Evolutionary conservation across 2,329 filamentous ascomycete species (phyloP), one percentile per base, ranked within the genome.

Genomic region (Sporothrix humicola): DNA sequence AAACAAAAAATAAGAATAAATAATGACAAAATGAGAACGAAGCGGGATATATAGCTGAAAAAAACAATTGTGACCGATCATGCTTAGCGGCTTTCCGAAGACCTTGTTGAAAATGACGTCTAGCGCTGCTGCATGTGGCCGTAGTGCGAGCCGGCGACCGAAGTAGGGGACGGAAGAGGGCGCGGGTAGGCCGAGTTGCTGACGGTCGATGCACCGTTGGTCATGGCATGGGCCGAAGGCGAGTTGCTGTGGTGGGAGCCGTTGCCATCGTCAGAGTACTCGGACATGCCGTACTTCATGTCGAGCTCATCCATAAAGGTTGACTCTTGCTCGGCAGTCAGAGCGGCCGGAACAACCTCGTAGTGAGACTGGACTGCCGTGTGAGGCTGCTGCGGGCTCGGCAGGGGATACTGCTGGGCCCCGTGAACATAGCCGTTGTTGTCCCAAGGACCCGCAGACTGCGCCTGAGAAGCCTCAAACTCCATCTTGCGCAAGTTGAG

Each of bases 181-280:
- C 15, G 58, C 31, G 26, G 26, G n/a, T 42, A 42, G 31, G 15
- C 31, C 26, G 58, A 42, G 12, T 13, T 42, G 58, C 58, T 17
- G 9, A 20, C 10, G 10, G 37, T 13, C 7, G 58, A 31, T 2
- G 46, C 44, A 10, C 46, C 23, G 23, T 50, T 68, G 65, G 23
- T 8, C 66, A 69, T 42, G 3, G 23, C 17, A 20, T 54, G 66
- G 10, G 54, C 66, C 1, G 20, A 15, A 2, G 65, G 65, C 9
- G 65, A 69, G 46, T 69, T 52, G 65, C 65, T 42, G 17, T 69
- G 9, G 66, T n/a, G 31, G 26, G 66, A 42, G 15, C 31, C 13
- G 17, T n/a, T n/a, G 10, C 10, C 50, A 2, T 69, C 66, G 4
- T 69, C 66, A 31, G 26, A 23, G 46, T 26, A 52, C 23, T 69